Base-by-base conservation (phyloP, 2,329 filamentous ascomycete genomes). In the Penicillium sp. region DNA sequence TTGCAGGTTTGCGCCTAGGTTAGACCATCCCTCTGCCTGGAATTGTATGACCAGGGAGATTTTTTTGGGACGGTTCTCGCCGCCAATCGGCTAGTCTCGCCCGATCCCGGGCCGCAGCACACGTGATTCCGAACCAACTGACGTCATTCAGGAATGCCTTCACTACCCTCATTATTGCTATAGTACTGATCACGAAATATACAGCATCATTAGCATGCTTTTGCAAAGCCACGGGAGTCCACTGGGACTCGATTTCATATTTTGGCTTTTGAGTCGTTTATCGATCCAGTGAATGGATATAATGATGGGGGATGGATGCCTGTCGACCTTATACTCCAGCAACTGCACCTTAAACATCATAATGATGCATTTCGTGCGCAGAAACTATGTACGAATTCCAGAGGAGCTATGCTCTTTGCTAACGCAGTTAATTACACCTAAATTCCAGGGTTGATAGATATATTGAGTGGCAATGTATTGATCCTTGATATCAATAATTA, bases 61-160 rank as follows among this genome's bases (percentile, higher is more conserved):
- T 65, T 65, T 62, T 65, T 52, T 48, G 33, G 22, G 55, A 44
- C 60, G 59, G 58, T 61, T 60, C 50, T 68, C 61, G 66, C 66
- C 65, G 62, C 65, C 60, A 65, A 65, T 65, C 65, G 65, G 64
- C 52, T 59, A 33, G n/a, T 46, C 37, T 58, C 22, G 39, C 57
- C 59, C 61, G 56, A 47, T 56, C 48, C 57, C 59, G 57, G 61
- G 52, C 50, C 48, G 56, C 48, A n/a, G 7, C 11, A 45, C 66
- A 68, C 66, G 66, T 68, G 66, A 68, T 64, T 19, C 47, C 21
- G 48, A 59, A 39, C 19, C 24, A 60, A 57, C n/a, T 61, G 47
- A 51, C 35, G 49, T 42, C 49, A 43, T 43, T 1, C 16, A 3
- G 19, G 16, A 39, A 5, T 39, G 6, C n/a, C 16, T 31, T 33